phyloP scores from a whole-genome alignment of 768 basidiomycete genomes.

The Rhodotorula graminis region DNA sequence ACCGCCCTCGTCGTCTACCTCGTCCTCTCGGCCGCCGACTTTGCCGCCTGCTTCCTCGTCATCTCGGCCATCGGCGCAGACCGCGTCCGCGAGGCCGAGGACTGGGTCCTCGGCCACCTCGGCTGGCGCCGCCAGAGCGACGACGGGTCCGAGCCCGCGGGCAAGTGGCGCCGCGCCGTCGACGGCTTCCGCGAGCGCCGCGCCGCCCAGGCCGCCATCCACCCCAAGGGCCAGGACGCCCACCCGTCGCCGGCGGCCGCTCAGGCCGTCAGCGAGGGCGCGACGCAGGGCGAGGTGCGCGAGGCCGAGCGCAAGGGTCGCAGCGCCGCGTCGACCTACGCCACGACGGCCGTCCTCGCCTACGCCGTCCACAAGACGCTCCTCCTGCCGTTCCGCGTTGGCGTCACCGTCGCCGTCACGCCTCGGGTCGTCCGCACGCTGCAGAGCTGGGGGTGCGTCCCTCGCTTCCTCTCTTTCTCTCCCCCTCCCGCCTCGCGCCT shows the following conservation, averaged over 20 bases:
- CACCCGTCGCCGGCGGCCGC: neutral
- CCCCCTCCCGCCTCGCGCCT: too few relatives aligned
- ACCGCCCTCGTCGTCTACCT: constrained; percentile 89
- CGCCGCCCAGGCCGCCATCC: constrained; percentile 9
- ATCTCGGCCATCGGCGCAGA: constrained; percentile 87
- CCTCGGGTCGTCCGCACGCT: constrained; percentile 36
- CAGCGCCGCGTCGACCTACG: constrained; percentile 68
- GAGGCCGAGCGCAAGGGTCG: constrained; percentile 3
- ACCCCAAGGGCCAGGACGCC: neutral
- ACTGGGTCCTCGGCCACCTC: constrained; percentile 50
- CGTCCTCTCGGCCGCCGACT: constrained; percentile 68
- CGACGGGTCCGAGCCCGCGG: constrained; percentile 22
- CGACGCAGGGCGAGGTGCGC: neutral
- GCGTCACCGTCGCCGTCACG: constrained; percentile 59
- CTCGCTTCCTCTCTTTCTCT: too few relatives aligned
- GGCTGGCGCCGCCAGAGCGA: constrained; percentile 36
- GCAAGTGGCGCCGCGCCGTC: constrained; percentile 20
- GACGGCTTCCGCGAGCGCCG: constrained; percentile 19
- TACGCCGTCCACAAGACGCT: constrained; percentile 94
- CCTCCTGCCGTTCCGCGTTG: constrained; percentile 81
- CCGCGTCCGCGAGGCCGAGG: constrained; percentile 67
- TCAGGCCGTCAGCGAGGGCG: neutral
- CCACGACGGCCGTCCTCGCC: constrained; percentile 86
- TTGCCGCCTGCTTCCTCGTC: constrained; percentile 73
- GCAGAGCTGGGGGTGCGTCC: constrained; percentile 37